phyloP scores from a whole-genome alignment of 768 basidiomycete genomes.

The Suillus luteus region DNA sequence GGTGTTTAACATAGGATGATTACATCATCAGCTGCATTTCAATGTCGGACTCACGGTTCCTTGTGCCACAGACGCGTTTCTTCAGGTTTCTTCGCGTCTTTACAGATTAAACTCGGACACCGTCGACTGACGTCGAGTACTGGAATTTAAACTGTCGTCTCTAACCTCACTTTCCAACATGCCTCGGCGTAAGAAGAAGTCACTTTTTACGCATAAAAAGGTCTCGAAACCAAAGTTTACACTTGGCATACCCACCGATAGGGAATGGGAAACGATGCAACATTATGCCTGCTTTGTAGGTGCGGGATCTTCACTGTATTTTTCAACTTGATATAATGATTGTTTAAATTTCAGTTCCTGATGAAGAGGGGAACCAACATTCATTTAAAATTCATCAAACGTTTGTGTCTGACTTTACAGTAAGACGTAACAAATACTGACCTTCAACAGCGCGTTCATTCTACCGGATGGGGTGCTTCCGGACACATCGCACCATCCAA shows the following conservation, averaged over 20 bases:
- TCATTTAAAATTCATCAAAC: conserved; percentile 35
- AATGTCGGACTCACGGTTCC: not conserved
- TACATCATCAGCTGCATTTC: conserved; percentile 20
- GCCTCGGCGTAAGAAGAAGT: conserved; percentile 25
- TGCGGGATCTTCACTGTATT: conserved; percentile 15
- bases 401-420: conserved; percentile 34
- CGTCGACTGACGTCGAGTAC: not conserved
- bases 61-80: conserved; percentile 30
- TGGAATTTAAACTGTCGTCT: not conserved
- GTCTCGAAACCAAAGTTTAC: not conserved
- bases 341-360: conserved; percentile 15
- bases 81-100: conserved; percentile 11
- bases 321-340: not conserved
- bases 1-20: conserved; percentile 18
- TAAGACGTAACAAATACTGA: not conserved
- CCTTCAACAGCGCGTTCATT: conserved; percentile 40
- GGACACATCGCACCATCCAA: conserved; percentile 28
- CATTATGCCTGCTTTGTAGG: conserved; percentile 21
- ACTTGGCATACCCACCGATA: conserved; percentile 12
- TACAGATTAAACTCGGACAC: not conserved
- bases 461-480: conserved; percentile 38
- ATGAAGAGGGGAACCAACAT: conserved; percentile 18
- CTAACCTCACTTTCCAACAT: conserved; percentile 18
- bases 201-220: conserved; percentile 24
- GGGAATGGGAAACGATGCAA: conserved; percentile 18